Evolutionary conservation across 768 basidiomycete species (phyloP).

Genomic region (Myochromella boudieri): DNA sequence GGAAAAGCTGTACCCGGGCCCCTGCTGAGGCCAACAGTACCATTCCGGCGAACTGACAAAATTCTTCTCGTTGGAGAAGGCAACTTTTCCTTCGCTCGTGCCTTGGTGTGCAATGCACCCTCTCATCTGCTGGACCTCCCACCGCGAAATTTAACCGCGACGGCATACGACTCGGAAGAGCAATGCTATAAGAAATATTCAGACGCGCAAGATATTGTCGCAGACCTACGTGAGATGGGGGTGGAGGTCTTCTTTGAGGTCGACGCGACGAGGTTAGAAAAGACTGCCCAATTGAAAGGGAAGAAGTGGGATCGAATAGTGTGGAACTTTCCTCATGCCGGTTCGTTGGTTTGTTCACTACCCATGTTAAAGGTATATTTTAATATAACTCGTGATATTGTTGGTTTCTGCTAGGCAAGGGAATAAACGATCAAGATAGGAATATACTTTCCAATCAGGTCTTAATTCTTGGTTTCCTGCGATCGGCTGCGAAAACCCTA

Average conservation of each 20-base stretch:
- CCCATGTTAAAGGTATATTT: too few relatives aligned
- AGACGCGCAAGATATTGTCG: constrained; percentile 61
- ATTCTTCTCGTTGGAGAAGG: constrained; percentile 90
- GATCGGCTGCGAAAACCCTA: constrained; percentile 66
- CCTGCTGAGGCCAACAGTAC: constrained; percentile 47
- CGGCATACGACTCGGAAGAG: constrained; percentile 79
- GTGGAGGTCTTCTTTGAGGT: constrained; percentile 75
- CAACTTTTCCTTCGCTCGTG: constrained; percentile 88
- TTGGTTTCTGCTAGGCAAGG: constrained; percentile 55
- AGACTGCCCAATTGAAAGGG: constrained; percentile 53
- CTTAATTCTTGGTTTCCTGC: constrained; percentile 79
- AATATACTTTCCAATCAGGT: constrained; percentile 90
- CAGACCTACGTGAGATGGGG: constrained; percentile 52
- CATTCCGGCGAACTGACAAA: constrained; percentile 62
- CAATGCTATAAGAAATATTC: constrained; percentile 84
- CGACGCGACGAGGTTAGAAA: constrained; percentile 81
- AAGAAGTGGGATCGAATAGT: constrained; percentile 75
- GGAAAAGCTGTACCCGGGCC: constrained; percentile 34
- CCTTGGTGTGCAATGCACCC: constrained; percentile 56
- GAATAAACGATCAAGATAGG: constrained; percentile 90
- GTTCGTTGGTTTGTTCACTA: constrained; percentile 32
- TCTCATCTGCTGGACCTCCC: constrained; percentile 53
- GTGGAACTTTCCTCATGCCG: constrained; percentile 97
- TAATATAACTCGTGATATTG: not conserved
- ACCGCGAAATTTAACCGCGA: constrained; percentile 74